Percentiles rank a stretch among this genome's conserved stretches.
Evolutionary conservation across 805 yeast genomes (phyloP).

Genomic region (Teunomyces kruisii): DNA sequence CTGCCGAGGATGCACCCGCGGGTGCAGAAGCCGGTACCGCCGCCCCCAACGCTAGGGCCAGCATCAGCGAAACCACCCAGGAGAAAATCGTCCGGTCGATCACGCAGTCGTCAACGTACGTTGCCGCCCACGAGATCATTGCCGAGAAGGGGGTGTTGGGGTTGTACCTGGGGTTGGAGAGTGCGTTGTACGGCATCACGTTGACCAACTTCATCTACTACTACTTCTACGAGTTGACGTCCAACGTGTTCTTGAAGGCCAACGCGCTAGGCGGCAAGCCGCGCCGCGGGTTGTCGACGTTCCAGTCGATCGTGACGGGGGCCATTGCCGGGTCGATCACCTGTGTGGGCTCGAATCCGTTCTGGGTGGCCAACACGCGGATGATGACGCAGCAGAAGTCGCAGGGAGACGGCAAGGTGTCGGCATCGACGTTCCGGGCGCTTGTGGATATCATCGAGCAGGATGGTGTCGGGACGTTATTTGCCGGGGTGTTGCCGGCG

Average conservation of each 20-base stretch:
- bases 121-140: slow-evolving; percentile 43
- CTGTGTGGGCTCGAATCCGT: slow-evolving; percentile 78
- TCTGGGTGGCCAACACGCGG: slow-evolving; percentile 94
- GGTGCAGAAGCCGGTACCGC: too few relatives aligned
- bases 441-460: slow-evolving; percentile 60
- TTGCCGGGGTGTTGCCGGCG: slow-evolving; percentile 88
- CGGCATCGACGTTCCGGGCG: slow-evolving; percentile 52
- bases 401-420: slow-evolving; percentile 17
- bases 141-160: slow-evolving; percentile 63
- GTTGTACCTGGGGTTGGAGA: slow-evolving; percentile 81
- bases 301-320: slow-evolving; percentile 74
- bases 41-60: slow-evolving; percentile 9
- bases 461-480: slow-evolving; percentile 72
- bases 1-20: slow-evolving; percentile 3
- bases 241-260: slow-evolving; percentile 43
- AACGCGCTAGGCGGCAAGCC: slow-evolving; percentile 23
- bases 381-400: slow-evolving; percentile 60
- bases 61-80: slow-evolving; percentile 14
- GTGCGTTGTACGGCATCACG: slow-evolving; percentile 83
- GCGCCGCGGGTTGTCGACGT: slow-evolving; percentile 50
- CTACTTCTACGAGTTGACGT: slow-evolving; percentile 80
- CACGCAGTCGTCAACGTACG: slow-evolving; percentile 15
- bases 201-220: slow-evolving; percentile 87
- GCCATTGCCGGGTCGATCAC: slow-evolving; percentile 87
- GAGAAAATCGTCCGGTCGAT: slow-evolving; percentile 16